Percentiles rank a stretch among this genome's conserved stretches.
Evolutionary conservation across 2,329 filamentous ascomycete genomes (phyloP).

Genomic region (Penicillium crustosum): DNA sequence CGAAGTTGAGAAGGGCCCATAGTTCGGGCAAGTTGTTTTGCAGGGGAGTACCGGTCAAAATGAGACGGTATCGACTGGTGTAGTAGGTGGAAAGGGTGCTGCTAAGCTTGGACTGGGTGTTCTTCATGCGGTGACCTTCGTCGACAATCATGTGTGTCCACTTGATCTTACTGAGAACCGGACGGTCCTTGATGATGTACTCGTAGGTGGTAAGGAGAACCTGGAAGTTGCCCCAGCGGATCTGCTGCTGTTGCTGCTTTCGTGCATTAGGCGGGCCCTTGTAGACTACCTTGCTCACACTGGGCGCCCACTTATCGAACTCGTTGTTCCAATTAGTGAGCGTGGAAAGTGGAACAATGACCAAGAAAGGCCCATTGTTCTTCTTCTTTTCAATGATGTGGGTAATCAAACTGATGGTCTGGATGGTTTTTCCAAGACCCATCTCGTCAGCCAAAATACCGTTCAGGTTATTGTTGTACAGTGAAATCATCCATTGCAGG

Average conservation of each 20-base stretch:
- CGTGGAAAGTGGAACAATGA: constrained; percentile 95
- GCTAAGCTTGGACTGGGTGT: constrained; percentile 91
- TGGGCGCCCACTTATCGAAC: constrained; percentile 98
- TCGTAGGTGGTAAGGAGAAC: constrained; percentile 97
- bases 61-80: constrained; percentile 88
- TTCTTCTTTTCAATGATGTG: constrained; percentile 96
- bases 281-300: constrained; percentile 84
- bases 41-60: constrained; percentile 93
- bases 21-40: constrained; percentile 96
- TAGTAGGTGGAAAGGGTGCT: constrained; percentile 95
- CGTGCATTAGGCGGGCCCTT: constrained; percentile 88
- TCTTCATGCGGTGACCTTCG: constrained; percentile 99
- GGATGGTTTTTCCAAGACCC: constrained; percentile 99
- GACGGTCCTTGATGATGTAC: constrained; percentile 98
- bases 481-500: constrained; percentile 98
- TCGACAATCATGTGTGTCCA: constrained; percentile 99
- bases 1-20: constrained; percentile 98
- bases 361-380: constrained; percentile 87
- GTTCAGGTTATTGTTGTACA: constrained; percentile 99
- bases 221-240: constrained; percentile 93
- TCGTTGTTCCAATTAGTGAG: constrained; percentile 98
- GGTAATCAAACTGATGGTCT: constrained; percentile 96
- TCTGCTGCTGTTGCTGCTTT: constrained; percentile 89
- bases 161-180: constrained; percentile 94
- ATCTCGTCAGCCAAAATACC: constrained; percentile 98